phyloP scores from a whole-genome alignment of 768 basidiomycete species.

The Xanthoconium purpureum region DNA sequence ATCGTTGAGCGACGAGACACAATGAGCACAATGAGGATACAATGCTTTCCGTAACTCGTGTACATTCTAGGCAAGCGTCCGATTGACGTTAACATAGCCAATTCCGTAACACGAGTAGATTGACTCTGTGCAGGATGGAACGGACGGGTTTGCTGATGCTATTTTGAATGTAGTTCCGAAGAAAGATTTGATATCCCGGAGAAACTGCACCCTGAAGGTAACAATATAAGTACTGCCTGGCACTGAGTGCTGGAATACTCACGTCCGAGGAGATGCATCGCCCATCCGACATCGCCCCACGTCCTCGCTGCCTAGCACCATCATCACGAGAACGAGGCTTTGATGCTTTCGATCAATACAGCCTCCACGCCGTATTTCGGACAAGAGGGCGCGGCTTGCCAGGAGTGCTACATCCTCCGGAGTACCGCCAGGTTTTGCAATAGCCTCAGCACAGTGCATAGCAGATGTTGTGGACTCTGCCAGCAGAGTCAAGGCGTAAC shows the following conservation, averaged over 20 bases:
- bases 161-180: constrained; percentile 96
- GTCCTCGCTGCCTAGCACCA: constrained; percentile 97
- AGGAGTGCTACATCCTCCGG: constrained; percentile 91
- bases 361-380: constrained; percentile 78
- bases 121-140: constrained; percentile 55
- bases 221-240: constrained; percentile 4
- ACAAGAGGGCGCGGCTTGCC: constrained; percentile 74
- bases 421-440: constrained; percentile 76
- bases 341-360: constrained; percentile 93
- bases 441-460: constrained; percentile 82
- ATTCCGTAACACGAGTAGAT: constrained; percentile 89
- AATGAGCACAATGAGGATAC: not conserved
- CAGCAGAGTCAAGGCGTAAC: constrained; percentile 87
- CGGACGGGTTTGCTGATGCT: constrained; percentile 52
- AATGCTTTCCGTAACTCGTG: not conserved
- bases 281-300: constrained; percentile 88
- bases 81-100: constrained; percentile 87
- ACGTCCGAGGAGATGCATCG: constrained; percentile 80
- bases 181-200: constrained; percentile 75
- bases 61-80: constrained; percentile 56
- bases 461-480: constrained; percentile 91
- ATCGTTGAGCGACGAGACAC: constrained; percentile 45
- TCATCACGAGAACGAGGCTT: constrained; percentile 77
- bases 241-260: constrained; percentile 33
- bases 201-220: constrained; percentile 75